A percentile compares a stretch with the other conserved stretches of the same genome.
Evolutionary conservation across 2,329 filamentous ascomycete species (phyloP).

Genomic region (Cercospora beticola): DNA sequence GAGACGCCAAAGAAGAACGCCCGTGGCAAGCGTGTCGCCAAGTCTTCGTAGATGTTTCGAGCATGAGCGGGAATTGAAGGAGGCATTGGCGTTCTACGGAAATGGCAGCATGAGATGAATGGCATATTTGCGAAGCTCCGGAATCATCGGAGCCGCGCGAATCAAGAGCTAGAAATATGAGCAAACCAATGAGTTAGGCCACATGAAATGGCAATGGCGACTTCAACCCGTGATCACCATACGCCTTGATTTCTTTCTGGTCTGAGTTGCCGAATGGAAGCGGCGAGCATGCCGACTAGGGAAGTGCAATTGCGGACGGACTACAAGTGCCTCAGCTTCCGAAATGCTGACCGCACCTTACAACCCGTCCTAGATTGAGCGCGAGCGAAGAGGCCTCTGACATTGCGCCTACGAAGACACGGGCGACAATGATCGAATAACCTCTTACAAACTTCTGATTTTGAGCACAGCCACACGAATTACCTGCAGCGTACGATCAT

Average conservation of each 20-base stretch:
- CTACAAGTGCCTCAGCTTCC: background rate
- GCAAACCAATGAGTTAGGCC: background rate
- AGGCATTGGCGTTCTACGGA: conserved; percentile 17
- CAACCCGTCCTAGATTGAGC: background rate
- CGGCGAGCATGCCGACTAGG: background rate
- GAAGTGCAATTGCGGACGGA: background rate
- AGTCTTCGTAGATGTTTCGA: conserved; percentile 29
- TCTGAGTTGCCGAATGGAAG: background rate
- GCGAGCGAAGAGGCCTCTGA: background rate
- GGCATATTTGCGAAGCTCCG: background rate
- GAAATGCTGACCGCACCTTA: background rate
- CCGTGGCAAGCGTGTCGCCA: conserved; percentile 51
- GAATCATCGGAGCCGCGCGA: background rate
- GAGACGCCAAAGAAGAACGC: conserved; percentile 65
- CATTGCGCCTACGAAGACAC: background rate
- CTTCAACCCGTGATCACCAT: background rate
- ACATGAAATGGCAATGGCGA: conserved; percentile 16
- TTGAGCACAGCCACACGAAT: background rate
- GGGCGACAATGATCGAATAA: background rate
- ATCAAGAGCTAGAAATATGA: background rate
- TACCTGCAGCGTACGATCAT: background rate
- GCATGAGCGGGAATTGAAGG: conserved; percentile 7
- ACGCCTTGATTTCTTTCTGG: too few species aligned
- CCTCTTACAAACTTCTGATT: background rate
- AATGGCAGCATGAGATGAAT: conserved; percentile 14